Conservation (phyloP, 2,329 filamentous ascomycete species). For the Penicillium sp. region DNA sequence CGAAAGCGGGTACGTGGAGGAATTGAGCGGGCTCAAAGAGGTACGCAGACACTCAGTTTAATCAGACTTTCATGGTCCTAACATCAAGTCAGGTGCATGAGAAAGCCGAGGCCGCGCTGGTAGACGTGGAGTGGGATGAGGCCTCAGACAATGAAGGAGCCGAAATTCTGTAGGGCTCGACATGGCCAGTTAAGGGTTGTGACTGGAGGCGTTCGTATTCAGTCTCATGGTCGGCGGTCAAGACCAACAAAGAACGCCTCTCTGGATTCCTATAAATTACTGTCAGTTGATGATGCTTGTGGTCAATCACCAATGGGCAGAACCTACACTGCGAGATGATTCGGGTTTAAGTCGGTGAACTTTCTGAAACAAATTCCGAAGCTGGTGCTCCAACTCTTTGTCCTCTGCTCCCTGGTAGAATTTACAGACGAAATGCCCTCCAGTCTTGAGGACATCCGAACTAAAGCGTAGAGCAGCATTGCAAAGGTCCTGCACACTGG, state of each 20-base stretch:
- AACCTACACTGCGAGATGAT: slow-evolving; percentile 72
- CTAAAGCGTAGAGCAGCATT: slow-evolving; percentile 79
- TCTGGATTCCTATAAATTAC: slow-evolving; percentile 64
- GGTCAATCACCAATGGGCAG: not conserved
- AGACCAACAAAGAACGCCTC: slow-evolving; percentile 86
- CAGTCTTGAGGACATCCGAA: slow-evolving; percentile 74
- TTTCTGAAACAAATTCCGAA: slow-evolving; percentile 73
- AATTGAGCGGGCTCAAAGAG: slow-evolving; percentile 61
- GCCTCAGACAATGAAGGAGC: slow-evolving; percentile 39
- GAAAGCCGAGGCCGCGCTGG: slow-evolving; percentile 45
- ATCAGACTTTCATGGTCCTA: slow-evolving; percentile 12
- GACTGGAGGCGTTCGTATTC: not conserved
- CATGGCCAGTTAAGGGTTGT: not conserved
- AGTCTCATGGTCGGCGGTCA: slow-evolving; percentile 56
- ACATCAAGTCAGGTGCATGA: slow-evolving; percentile 42
- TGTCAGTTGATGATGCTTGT: slow-evolving; percentile 12
- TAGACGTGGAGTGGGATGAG: slow-evolving; percentile 47
- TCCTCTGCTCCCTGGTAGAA: slow-evolving; percentile 93
- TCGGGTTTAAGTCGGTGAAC: slow-evolving; percentile 90
- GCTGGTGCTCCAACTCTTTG: slow-evolving; percentile 68
- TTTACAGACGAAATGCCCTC: slow-evolving; percentile 94
- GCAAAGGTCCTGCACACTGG: slow-evolving; percentile 72
- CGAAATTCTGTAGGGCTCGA: slow-evolving; percentile 20
- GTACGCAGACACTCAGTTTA: slow-evolving; percentile 26
- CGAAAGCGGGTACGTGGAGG: slow-evolving; percentile 63